Evolutionary conservation across 2,329 filamentous ascomycete species (phyloP), one percentile per base, ranked within the genome.

Genomic region (Fusarium guadeloupense): DNA sequence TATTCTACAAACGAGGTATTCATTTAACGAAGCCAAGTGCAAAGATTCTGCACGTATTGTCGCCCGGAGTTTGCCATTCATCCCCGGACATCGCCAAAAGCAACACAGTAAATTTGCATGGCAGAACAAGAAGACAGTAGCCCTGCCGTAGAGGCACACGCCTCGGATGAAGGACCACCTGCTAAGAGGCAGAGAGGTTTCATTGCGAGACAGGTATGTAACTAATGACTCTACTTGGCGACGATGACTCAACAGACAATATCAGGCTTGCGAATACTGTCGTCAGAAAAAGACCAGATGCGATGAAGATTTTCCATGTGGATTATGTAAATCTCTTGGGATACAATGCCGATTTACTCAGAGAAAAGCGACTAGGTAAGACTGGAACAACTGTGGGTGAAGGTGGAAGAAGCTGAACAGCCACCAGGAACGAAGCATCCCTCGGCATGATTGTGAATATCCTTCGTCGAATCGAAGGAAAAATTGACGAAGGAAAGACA

Each of bases 401-500:
- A n/a, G 9, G 2, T n/a, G 4, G 7, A 5, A 2, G 9, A 21
- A 0, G 6, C 60, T 57, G 19, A 60, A 17, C 19, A 5, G 3
- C 14, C 1, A 3, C 1, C 2, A 64, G 60, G 10, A 64, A 64
- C 38, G 61, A 64, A 38, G 61, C 61, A 2, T 64, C 61, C 1
- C 25, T 64, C 0, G 61, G 61, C 6, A 64, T 64, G 61, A 64
- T 64, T n/a, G 61, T 64, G 2, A 64, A 62, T 3, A 64, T 64
- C 1, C 56, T 64, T 2, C 61, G 61, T n/a, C 61, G 61, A 4
- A 64, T 64, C 1, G 61, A 64, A n/a, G 61, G 61, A 1, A 64
- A 64, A 33, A 64, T 64, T 2, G 61, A 64, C 19, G 50, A 64
- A 2, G 38, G 35, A 2, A 64, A 57, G 23, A 9, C 28, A 3